Evolutionary conservation across 169 alveolate genomes (phyloP).

Genomic region (Eimeria acervulina): DNA sequence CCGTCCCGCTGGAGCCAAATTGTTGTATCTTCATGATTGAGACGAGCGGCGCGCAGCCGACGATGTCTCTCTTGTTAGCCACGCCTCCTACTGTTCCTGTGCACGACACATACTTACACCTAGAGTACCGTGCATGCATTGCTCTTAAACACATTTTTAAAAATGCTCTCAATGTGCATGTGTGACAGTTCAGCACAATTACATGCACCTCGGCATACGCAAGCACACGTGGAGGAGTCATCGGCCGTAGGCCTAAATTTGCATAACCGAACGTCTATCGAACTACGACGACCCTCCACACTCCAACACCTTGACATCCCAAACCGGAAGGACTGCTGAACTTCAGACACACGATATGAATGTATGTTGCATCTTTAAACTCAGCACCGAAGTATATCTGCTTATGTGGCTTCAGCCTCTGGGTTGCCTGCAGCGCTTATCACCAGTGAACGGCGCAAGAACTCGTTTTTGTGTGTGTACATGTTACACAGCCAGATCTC

Average conservation of each 20-base stretch:
- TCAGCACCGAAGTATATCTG: neutral
- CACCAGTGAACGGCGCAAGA: neutral
- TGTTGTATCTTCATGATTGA: constrained; percentile 26
- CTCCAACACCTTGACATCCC: neutral
- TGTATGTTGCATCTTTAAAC: neutral
- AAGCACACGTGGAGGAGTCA: neutral
- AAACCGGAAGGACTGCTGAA: neutral
- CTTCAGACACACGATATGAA: neutral
- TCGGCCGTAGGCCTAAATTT: neutral
- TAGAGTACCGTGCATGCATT: neutral
- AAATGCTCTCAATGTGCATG: neutral
- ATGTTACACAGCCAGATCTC: neutral
- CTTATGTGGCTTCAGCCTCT: neutral
- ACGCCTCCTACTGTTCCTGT: constrained; percentile 87
- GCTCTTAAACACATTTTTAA: neutral
- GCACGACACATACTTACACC: neutral
- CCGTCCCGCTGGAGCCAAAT: constrained; percentile 63
- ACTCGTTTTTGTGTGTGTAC: neutral
- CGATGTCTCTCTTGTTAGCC: constrained; percentile 82
- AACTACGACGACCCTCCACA: neutral
- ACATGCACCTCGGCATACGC: neutral
- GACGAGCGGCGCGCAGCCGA: constrained; percentile 85
- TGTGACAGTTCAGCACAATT: neutral
- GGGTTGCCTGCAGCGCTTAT: neutral
- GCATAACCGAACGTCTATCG: too few species aligned